A percentile compares a stretch with the other conserved stretches of the same genome.
Conservation (phyloP, 1,284 basidiomycete species). For the Uromyces viciae-fabae region DNA sequence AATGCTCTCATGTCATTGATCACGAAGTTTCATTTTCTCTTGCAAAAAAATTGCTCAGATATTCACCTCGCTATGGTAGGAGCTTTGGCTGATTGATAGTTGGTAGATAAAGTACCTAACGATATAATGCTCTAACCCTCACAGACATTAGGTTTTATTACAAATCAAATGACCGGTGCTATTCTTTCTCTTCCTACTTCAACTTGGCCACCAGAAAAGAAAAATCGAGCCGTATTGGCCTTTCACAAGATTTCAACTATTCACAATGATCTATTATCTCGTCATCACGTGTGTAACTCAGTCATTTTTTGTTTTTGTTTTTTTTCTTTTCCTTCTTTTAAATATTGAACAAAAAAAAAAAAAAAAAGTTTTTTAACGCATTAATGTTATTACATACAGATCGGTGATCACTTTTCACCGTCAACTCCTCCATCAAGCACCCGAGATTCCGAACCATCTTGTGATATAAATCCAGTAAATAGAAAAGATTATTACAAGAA, state of each 20-base stretch:
- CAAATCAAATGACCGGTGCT: slow-evolving; percentile 27
- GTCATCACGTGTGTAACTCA: slow-evolving; percentile 36
- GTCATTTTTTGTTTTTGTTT: no score
- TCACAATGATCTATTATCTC: slow-evolving; percentile 38
- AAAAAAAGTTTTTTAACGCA: no score
- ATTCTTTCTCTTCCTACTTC: slow-evolving; percentile 30
- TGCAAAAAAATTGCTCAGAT: slow-evolving; percentile 16
- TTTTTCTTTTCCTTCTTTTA: no score
- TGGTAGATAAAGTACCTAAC: neutral
- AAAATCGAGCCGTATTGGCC: slow-evolving; percentile 18
- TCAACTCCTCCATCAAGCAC: neutral
- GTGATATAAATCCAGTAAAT: slow-evolving; percentile 10
- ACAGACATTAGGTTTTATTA: slow-evolving; percentile 38
- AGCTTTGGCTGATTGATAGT: neutral
- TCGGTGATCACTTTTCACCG: slow-evolving; percentile 17
- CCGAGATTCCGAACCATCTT: neutral
- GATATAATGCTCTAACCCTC: neutral
- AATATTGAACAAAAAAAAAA: neutral
- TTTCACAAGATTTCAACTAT: slow-evolving; percentile 35
- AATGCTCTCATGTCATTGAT: neutral
- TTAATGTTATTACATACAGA: no score
- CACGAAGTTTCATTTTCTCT: neutral
- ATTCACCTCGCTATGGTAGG: slow-evolving; percentile 40
- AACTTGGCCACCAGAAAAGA: slow-evolving; percentile 36
- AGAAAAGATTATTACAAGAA: slow-evolving; percentile 18